Percentiles rank a stretch among this genome's conserved stretches.
Evolutionary conservation across 1,139 yeast genomes (phyloP).

Genomic region (Protomyces inouyei): DNA sequence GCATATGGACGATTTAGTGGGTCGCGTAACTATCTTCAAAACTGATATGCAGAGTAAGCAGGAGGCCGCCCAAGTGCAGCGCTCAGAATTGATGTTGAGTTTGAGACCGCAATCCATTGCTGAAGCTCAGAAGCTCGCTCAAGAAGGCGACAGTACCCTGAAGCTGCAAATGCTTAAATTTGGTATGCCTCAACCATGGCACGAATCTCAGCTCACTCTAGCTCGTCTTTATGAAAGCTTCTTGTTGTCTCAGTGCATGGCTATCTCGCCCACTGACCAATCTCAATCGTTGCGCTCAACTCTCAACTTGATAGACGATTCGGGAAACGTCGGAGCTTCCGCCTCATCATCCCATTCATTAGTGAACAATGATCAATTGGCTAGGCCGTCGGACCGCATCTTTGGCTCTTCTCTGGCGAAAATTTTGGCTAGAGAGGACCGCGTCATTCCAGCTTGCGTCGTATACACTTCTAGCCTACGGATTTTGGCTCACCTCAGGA

Average conservation of each 20-base stretch:
- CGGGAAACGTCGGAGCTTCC: neutral
- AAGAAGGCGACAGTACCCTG: neutral
- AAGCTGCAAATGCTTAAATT: neutral
- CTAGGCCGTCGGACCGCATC: neutral
- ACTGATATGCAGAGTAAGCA: neutral
- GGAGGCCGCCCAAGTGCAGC: neutral
- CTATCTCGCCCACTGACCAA: neutral
- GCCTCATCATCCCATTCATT: neutral
- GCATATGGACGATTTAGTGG: neutral
- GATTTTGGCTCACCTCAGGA: neutral
- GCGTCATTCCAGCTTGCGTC: neutral
- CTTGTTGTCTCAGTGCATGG: neutral
- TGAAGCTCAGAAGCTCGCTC: neutral
- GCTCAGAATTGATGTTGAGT: neutral
- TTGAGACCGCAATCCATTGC: neutral
- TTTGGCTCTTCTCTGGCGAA: neutral
- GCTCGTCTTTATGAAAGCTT: neutral
- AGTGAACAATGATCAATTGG: too few species aligned
- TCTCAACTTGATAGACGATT: neutral
- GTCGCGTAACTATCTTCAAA: neutral
- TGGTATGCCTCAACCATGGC: neutral
- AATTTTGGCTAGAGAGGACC: neutral
- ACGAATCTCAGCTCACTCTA: neutral
- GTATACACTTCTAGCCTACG: neutral
- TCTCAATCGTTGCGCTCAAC: neutral